Conservation (phyloP, 2,329 filamentous ascomycete species). For the Aspergillus viridinutans region DNA sequence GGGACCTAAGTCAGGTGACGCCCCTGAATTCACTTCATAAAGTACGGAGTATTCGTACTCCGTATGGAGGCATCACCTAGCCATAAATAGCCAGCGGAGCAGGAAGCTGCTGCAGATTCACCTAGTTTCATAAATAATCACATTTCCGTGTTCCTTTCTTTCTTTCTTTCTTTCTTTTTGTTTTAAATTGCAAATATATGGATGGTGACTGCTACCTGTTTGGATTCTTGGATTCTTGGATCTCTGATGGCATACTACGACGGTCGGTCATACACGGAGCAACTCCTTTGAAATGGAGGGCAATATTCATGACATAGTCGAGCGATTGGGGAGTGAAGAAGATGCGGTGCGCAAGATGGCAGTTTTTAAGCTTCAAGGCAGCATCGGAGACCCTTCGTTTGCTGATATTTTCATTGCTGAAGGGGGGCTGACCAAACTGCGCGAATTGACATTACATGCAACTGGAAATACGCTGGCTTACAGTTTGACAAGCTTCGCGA, state of each 20-base stretch:
- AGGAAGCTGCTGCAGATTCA: neutral
- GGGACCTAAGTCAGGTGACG: neutral
- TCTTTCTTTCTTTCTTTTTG: neutral
- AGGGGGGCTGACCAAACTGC: constrained; percentile 75
- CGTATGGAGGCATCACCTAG: too few species aligned
- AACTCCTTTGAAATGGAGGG: constrained; percentile 44
- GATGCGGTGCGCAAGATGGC: constrained; percentile 97
- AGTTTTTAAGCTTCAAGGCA: constrained; percentile 93
- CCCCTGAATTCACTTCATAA: neutral
- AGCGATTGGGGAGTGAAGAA: constrained; percentile 60
- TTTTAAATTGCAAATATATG: neutral
- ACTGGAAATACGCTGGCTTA: constrained; percentile 95
- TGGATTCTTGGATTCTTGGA: neutral
- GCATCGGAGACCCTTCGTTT: constrained; percentile 93
- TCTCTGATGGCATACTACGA: neutral
- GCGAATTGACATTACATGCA: constrained; percentile 76
- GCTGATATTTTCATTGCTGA: constrained; percentile 93
- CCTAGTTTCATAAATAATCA: too few species aligned
- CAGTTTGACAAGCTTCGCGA: constrained; percentile 80
- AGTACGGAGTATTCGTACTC: too few species aligned
- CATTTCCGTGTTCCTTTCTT: too few species aligned
- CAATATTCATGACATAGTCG: constrained; percentile 55
- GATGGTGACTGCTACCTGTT: neutral
- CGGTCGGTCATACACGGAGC: neutral
- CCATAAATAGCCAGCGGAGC: neutral